These are phyloP conservation scores for Thyridium curvatum DNA, from an alignment of 2,329 filamentous ascomycete genomes.

Conservation along the genomic window DNA sequence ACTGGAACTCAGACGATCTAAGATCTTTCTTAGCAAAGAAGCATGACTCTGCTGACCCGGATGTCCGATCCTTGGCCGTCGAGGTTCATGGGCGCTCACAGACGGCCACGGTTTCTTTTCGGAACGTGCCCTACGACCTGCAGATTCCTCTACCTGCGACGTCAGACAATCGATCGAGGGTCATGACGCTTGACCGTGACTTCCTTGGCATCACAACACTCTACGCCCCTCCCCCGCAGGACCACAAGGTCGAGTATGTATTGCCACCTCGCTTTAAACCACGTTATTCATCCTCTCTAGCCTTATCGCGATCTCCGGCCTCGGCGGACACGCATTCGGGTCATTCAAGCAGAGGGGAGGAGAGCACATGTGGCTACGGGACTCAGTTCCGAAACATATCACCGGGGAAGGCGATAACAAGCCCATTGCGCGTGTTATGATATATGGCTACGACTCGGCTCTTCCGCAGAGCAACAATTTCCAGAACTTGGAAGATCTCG, in stretches of 20 bases:
- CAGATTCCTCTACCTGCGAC: not conserved
- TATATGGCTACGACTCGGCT: too few relatives aligned
- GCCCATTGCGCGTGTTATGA: too few relatives aligned
- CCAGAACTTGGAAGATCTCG: conserved; percentile 10
- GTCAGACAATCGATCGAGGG: not conserved
- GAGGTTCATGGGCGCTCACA: not conserved
- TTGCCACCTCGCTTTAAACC: too few relatives aligned
- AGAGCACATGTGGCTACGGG: too few relatives aligned
- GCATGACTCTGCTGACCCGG: not conserved
- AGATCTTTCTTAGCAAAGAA: not conserved
- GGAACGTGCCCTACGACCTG: not conserved
- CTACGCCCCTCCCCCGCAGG: not conserved
- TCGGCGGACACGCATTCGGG: too few relatives aligned
- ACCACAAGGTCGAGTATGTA: conserved; percentile 1
- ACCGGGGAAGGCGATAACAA: too few relatives aligned
- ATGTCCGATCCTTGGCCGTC: not conserved
- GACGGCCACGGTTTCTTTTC: not conserved
- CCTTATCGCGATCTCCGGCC: too few relatives aligned
- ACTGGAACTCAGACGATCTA: not conserved
- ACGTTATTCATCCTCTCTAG: too few relatives aligned
- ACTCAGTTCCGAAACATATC: too few relatives aligned
- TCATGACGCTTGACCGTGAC: not conserved
- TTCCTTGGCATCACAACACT: conserved; percentile 2
- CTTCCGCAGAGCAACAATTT: not conserved
- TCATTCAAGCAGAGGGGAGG: too few relatives aligned